Percentiles rank a stretch among this genome's conserved stretches.
Evolutionary conservation across 2,329 filamentous ascomycete genomes (phyloP).

Genomic region (Penicillium sp.): DNA sequence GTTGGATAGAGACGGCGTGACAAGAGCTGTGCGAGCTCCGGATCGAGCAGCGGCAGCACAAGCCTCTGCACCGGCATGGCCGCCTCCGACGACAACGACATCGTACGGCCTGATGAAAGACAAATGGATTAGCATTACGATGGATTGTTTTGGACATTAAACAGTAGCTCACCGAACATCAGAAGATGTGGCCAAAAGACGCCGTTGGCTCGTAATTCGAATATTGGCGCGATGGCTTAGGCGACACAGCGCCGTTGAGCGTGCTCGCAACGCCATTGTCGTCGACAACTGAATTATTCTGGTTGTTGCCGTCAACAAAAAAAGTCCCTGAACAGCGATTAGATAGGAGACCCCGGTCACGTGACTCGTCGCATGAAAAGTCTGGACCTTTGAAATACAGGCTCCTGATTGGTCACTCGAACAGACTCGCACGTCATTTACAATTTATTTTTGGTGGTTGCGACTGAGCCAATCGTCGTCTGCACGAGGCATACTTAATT

Average conservation of each 20-base stretch:
- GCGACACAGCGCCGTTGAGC: conserved; percentile 25
- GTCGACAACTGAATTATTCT: conserved; percentile 1
- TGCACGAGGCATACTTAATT: not conserved
- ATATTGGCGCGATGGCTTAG: conserved; percentile 24
- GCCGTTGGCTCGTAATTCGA: conserved; percentile 19
- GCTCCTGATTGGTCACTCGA: not conserved
- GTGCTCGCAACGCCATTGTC: conserved; percentile 34
- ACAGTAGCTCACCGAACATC: conserved; percentile 31
- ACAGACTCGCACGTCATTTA: conserved; percentile 6
- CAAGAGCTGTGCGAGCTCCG: conserved; percentile 81
- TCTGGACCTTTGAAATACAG: not conserved
- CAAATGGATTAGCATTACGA: not conserved
- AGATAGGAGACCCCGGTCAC: conserved; percentile 5
- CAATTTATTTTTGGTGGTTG: no score
- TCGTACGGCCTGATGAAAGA: conserved; percentile 62
- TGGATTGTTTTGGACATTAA: not conserved
- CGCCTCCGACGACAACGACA: conserved; percentile 92
- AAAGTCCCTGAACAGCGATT: not conserved
- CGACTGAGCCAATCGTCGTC: not conserved
- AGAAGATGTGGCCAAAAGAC: conserved; percentile 38
- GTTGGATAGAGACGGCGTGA: conserved; percentile 84
- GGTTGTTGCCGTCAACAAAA: not conserved
- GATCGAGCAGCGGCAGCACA: conserved; percentile 84
- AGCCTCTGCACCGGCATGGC: conserved; percentile 92
- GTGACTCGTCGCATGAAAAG: not conserved